A percentile compares a stretch with the other conserved stretches of the same genome.
phyloP scores from a whole-genome alignment of 495 filamentous ascomycete genomes.

The Saxophila tyrrhenica region DNA sequence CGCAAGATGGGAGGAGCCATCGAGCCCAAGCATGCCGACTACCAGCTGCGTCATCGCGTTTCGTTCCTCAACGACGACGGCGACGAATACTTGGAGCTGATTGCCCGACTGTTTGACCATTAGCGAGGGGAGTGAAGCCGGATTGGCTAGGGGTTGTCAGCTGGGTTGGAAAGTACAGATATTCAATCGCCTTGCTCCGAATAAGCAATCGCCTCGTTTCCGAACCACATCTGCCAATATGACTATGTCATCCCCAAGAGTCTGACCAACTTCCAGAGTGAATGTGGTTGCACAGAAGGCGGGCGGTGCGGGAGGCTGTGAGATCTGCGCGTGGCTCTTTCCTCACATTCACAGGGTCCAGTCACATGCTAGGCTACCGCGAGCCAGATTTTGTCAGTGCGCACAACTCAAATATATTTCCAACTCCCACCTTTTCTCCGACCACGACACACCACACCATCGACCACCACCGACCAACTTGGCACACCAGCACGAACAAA shows the following conservation, averaged over 20 bases:
- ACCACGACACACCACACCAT: neutral
- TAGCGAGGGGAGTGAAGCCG: too few relatives aligned
- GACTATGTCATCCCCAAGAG: too few relatives aligned
- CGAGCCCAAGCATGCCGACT: neutral
- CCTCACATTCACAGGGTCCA: neutral
- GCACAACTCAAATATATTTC: too few relatives aligned
- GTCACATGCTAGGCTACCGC: neutral
- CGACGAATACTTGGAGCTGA: neutral
- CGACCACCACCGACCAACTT: neutral
- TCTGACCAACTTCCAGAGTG: too few relatives aligned
- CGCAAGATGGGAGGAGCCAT: neutral
- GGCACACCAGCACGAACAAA: neutral
- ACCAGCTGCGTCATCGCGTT: neutral
- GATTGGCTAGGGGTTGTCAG: too few relatives aligned
- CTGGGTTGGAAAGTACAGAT: too few relatives aligned
- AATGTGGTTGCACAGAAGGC: too few relatives aligned
- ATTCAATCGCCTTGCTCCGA: too few relatives aligned
- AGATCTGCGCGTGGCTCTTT: neutral
- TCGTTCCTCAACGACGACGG: neutral
- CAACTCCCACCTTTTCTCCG: too few relatives aligned
- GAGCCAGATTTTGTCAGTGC: neutral
- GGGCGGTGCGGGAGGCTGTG: too few relatives aligned
- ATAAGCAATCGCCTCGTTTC: too few relatives aligned
- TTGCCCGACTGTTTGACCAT: neutral
- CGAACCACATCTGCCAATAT: too few relatives aligned